These are phyloP conservation scores for Parathielavia hyrcaniae DNA, from an alignment of 495 filamentous ascomycete species.

Conservation along the genomic window DNA sequence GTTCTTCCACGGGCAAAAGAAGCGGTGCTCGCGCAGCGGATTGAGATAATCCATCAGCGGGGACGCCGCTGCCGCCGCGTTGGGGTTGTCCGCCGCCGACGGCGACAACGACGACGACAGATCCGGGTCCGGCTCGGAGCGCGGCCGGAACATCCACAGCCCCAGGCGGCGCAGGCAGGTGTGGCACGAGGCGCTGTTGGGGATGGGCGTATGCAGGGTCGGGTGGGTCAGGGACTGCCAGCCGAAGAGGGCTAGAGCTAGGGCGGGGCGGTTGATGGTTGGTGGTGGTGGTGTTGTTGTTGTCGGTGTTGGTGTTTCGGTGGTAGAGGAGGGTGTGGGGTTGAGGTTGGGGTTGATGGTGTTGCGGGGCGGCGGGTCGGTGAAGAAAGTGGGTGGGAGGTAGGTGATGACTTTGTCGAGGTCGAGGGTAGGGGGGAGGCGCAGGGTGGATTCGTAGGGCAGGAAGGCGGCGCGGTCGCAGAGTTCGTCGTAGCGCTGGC, in stretches of 20 bases:
- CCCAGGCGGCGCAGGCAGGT: slow-evolving; percentile 85
- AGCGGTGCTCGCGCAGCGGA: slow-evolving; percentile 62
- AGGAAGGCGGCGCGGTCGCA: slow-evolving; percentile 42
- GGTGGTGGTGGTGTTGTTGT: slow-evolving; percentile 12
- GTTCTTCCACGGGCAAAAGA: slow-evolving; percentile 78
- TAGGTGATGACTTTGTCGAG: slow-evolving; percentile 46
- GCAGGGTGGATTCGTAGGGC: slow-evolving; percentile 49
- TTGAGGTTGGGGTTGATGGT: slow-evolving; percentile 16
- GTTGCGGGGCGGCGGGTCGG: slow-evolving; percentile 32
- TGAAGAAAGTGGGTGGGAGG: slow-evolving; percentile 44
- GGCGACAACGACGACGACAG: slow-evolving; percentile 47
- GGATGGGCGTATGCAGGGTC: slow-evolving; percentile 44
- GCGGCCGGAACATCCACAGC: slow-evolving; percentile 84
- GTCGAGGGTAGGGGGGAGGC: slow-evolving; percentile 41
- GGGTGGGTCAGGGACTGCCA: slow-evolving; percentile 70
- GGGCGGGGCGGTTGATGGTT: slow-evolving; percentile 55
- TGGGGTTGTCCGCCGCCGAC: slow-evolving; percentile 11
- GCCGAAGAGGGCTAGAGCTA: slow-evolving; percentile 74
- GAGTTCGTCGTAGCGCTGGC: slow-evolving; percentile 55
- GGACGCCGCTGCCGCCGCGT: too few species aligned
- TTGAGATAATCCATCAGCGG: slow-evolving; percentile 59
- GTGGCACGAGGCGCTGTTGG: slow-evolving; percentile 67
- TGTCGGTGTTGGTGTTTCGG: slow-evolving; percentile 10
- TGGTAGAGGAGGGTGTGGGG: neutral
- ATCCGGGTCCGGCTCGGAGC: slow-evolving; percentile 42